Conservation (phyloP, 2,329 filamentous ascomycete genomes). For the Coniochaeta sp. region DNA sequence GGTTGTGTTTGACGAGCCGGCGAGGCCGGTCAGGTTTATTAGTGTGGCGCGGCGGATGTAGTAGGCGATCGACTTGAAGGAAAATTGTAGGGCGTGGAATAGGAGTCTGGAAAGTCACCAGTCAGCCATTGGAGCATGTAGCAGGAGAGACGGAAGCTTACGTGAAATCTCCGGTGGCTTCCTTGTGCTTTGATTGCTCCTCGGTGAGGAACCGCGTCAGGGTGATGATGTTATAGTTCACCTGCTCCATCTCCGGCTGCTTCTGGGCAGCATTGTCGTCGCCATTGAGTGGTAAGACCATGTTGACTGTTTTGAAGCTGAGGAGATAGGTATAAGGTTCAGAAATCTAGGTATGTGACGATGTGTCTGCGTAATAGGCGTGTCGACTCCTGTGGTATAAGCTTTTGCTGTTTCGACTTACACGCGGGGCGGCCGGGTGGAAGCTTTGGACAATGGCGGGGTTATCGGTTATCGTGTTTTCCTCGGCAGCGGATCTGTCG, state of each 20-base stretch:
- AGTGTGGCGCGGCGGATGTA: slow-evolving; percentile 95
- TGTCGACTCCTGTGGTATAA: not conserved
- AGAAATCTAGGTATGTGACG: not conserved
- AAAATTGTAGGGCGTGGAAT: slow-evolving; percentile 96
- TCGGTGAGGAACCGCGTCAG: slow-evolving; percentile 94
- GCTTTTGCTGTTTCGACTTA: not conserved
- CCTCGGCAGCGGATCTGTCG: not conserved
- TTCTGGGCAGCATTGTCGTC: slow-evolving; percentile 19
- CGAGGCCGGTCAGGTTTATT: slow-evolving; percentile 91
- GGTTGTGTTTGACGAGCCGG: slow-evolving; percentile 88
- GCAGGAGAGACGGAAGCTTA: slow-evolving; percentile 35
- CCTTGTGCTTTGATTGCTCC: slow-evolving; percentile 86
- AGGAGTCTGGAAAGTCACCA: slow-evolving; percentile 56
- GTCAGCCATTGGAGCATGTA: slow-evolving; percentile 2
- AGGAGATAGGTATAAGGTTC: not conserved
- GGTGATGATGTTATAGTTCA: slow-evolving; percentile 95
- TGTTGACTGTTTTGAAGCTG: slow-evolving; percentile 8
- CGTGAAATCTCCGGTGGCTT: slow-evolving; percentile 98
- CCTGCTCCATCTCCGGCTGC: slow-evolving; percentile 58
- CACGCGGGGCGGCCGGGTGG: not conserved
- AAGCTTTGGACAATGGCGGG: slow-evolving; percentile 1
- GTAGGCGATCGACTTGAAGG: slow-evolving; percentile 99
- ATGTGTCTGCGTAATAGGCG: not conserved
- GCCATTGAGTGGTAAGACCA: slow-evolving; percentile 9
- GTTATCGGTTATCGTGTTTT: not conserved